Base-by-base conservation (phyloP, 345 rosid species). In the Ceriops tagal region DNA sequence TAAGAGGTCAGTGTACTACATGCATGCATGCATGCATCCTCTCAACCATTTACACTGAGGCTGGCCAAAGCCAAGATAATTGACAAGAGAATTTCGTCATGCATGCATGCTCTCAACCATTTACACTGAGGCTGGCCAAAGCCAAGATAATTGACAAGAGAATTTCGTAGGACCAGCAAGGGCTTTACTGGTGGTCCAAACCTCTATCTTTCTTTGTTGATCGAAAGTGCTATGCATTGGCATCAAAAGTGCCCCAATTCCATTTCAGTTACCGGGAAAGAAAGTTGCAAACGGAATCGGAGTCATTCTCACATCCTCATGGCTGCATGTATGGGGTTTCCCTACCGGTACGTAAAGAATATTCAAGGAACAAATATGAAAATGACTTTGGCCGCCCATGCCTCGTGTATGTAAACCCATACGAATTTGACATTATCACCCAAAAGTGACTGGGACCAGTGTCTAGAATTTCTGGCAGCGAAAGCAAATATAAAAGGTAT, bases 1-100 rank as follows among this genome's bases (percentile, higher is more conserved):
- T 39, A 35, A 39, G 15, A 10, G 11, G 49, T 43, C 49, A 15
- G 73, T 75, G 75, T 18, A 66, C 61, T 63, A 69, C 75, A 66
- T 74, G 83, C 79, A 82, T 69, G 74, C 26, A 69, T 74, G 85
- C 79, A 82, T 69, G 74, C 77, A 82, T 82, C 77, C 4, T 31
- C 81, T 22, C 26, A 43, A 5, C 65, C 75, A 58, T 67, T 67
- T 82, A 64, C 16, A 43, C 11, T 43, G 16, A 11, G 3, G 49
- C 49, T 61, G 68, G 32, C 74, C 70, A 75, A n/a, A 60, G 52
- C 67, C 80, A 70, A 68, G 35, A 4, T 2, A 43, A 43, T 43
- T 11, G 49, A 11, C 18, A 3, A 0, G 49, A 43, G 18, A 43
- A 43, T 43, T 43, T 43, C 15, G 49, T 43, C n/a, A 69, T 74